Evolutionary conservation across 139 green algal species (phyloP).

Genomic region (Volvox reticuliferus): DNA sequence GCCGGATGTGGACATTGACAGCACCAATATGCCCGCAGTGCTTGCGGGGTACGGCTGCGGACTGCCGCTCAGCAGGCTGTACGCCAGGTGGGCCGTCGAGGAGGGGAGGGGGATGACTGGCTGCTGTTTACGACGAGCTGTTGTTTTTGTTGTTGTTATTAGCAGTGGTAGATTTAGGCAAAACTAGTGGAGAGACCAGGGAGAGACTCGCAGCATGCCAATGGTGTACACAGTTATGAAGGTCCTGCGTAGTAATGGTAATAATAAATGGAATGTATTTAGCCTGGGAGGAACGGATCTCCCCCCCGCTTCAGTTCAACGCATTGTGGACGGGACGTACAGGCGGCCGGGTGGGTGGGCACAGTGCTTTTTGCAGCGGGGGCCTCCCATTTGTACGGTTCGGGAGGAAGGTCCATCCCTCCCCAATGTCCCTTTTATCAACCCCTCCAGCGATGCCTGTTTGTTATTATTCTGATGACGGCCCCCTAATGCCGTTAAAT

Average conservation of each 20-base stretch:
- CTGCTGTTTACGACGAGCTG: neutral
- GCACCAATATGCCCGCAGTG: constrained; percentile 66
- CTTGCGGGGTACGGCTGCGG: constrained; percentile 96
- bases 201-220: too few species aligned
- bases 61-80: constrained; percentile 88
- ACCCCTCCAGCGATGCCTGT: neutral
- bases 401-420: neutral
- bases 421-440: neutral
- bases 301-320: too few species aligned
- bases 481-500: neutral
- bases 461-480: neutral
- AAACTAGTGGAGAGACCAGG: neutral
- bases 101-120: neutral
- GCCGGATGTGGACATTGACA: constrained; percentile 54
- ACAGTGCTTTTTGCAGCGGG: neutral
- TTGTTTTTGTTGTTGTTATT: neutral
- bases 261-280: neutral
- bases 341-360: too few species aligned
- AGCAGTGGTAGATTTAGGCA: neutral
- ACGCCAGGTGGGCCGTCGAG: constrained; percentile 57
- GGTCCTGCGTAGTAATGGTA: too few species aligned
- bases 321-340: too few species aligned
- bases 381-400: neutral
- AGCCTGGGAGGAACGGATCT: neutral
- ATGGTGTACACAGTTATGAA: too few species aligned